Conservation (phyloP, 2,329 filamentous ascomycete genomes). For the Penicillium expansum region DNA sequence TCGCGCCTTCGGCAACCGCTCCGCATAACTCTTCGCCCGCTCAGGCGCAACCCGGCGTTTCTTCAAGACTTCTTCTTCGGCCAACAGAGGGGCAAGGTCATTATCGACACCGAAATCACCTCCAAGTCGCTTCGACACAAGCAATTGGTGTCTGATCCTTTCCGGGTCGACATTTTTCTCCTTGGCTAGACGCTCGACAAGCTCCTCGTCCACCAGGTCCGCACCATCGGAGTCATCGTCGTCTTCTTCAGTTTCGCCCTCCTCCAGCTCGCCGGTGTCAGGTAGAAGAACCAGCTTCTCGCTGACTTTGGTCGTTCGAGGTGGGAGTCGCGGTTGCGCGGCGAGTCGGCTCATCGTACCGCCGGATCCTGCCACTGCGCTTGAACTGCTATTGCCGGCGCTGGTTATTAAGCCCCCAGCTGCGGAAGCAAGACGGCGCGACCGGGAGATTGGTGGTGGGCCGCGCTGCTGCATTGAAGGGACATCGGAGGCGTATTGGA, state of each 20-base stretch:
- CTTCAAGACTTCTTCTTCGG: slow-evolving; percentile 63
- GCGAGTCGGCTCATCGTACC: slow-evolving; percentile 57
- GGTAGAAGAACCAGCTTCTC: slow-evolving; percentile 95
- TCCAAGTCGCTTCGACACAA: slow-evolving; percentile 32
- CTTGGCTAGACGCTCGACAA: slow-evolving; percentile 33
- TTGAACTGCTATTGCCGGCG: slow-evolving; percentile 34
- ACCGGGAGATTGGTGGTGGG: slow-evolving; percentile 48
- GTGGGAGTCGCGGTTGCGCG: slow-evolving; percentile 64
- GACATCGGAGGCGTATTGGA: slow-evolving; percentile 91
- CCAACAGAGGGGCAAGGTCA: slow-evolving; percentile 48
- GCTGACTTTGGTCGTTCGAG: slow-evolving; percentile 87
- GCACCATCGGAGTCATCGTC: slow-evolving; percentile 24
- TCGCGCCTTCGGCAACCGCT: slow-evolving; percentile 83
- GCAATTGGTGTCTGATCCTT: slow-evolving; percentile 31
- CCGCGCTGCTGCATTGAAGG: slow-evolving; percentile 86
- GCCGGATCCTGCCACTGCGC: slow-evolving; percentile 48
- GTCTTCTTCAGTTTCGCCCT: slow-evolving; percentile 44
- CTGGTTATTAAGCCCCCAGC: slow-evolving; percentile 31
- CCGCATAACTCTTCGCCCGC: slow-evolving; percentile 83
- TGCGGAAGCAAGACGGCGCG: slow-evolving; percentile 35
- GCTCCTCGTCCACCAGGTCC: slow-evolving; percentile 37
- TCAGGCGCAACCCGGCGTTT: slow-evolving; percentile 49
- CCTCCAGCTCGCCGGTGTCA: slow-evolving; percentile 56
- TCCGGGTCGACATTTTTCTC: slow-evolving; percentile 37
- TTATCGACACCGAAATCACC: slow-evolving; percentile 59